Base-by-base conservation (phyloP, 1,139 yeast species). In the Suhomyces bokatorum region DNA sequence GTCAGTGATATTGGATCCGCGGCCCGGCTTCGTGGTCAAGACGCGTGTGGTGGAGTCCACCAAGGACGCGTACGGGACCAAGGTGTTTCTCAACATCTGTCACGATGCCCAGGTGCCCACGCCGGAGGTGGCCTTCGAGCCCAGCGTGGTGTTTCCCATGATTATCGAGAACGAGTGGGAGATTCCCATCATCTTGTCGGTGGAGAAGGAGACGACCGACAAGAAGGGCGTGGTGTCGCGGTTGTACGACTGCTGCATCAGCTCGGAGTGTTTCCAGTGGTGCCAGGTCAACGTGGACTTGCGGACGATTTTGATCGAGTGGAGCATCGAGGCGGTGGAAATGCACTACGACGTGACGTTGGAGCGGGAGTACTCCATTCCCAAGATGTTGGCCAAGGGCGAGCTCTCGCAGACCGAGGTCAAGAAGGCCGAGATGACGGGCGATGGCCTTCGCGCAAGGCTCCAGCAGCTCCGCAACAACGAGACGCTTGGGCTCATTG, bases 101-200 rank as follows among this genome's bases (percentile, higher is more conserved):
- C 79, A 83, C 22, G 85, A 83, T 55, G 58, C 66, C 0, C 74
- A 77, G 32, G 83, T 88, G 0, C 95, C 95, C 24, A 60, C 58
- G 49, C 78, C 74, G 9, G 62, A 62, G 9, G 66, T 61, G 24
- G 78, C 66, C 26, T 84, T 84, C 54, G 73, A 75, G 34, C 81
- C 91, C 2, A 73, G 68, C 28, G 63, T 71, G 2, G 81, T 87
- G 6, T 83, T 83, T 54, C 83, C 87, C 1, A 63, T 81, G 44
- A 85, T 87, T 24, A 80, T 83, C 61, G 81, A 81, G 34, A 83
- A 84, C 54, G 74, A 83, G 56, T 89, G 96, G 96, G 91, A 86
- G 49, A 85, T 89, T 3, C 97, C 97, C 1, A 80, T 89, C 9
- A 76, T 86, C 0, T 79, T 87, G 0, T 81, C 91, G 0, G 67